Base-by-base conservation (phyloP, 257 asterid genomes). In the Salvia splendens region DNA sequence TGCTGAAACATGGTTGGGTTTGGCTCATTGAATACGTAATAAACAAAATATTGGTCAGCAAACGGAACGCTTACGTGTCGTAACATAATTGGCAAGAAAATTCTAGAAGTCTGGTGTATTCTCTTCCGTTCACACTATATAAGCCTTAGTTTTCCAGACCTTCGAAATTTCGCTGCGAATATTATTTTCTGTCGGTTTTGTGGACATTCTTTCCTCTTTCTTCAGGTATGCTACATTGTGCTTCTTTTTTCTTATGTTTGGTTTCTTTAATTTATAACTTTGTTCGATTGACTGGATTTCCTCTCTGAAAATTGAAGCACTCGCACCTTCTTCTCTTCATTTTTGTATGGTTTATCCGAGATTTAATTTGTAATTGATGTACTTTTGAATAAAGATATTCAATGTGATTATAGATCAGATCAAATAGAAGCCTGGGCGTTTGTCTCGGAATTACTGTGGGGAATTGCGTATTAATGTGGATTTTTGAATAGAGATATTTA, bases 141-240 rank as follows among this genome's bases (percentile, higher is more conserved):
- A 24, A 66, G 56, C 50, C 40, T 48, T 12, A 1, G 7, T 28
- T 38, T 58, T 15, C 67, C 40, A 14, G 4, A 50, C 1, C n/a
- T 2, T 64, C 56, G 67, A n/a, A 59, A 14, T 8, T 52, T 8
- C 40, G 43, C 35, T 33, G 4, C 61, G 53, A 58, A 32, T 1
- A 24, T 15, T 4, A 38, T 43, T 47, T 68, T 41, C 17, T 52
- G n/a, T 9, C 24, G 35, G 52, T 53, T 56, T 58, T 15, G 24
- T 48, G 32, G 16, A 10, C 16, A n/a, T 54, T 71, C 67, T 57
- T 57, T 40, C 50, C 30, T 24, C 30, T 24, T 15, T 61, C 60
- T 54, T 41, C 77, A 24, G 78, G 82, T 77, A 68, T 14, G 68
- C 60, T 7, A 14, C 62, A 40, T 67, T 67, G 33, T 35, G 35